Percentiles rank a stretch among this genome's conserved stretches.
These are phyloP conservation scores for Herpotrichia juniperi DNA, from an alignment of 2,329 filamentous ascomycete genomes.

Conservation along the genomic window DNA sequence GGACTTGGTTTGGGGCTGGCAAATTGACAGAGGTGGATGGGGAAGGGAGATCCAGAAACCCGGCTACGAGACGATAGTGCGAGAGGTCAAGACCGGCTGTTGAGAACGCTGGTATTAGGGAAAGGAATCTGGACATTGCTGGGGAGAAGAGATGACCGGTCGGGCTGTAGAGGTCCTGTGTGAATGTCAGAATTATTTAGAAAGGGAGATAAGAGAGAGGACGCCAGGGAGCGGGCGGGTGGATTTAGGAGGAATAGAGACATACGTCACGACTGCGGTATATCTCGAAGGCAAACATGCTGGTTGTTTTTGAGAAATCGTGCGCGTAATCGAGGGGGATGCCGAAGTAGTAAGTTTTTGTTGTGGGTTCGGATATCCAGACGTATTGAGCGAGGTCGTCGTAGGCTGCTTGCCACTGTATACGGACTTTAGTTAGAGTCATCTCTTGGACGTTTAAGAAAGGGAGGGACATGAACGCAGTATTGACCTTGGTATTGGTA, in stretches of 20 bases:
- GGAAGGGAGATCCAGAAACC: slow-evolving; percentile 34
- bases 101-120: slow-evolving; percentile 29
- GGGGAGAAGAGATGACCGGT: slow-evolving; percentile 34
- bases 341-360: slow-evolving; percentile 52
- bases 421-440: slow-evolving; percentile 4
- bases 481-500: not conserved
- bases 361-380: slow-evolving; percentile 41
- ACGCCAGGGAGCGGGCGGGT: not conserved
- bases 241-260: not conserved
- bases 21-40: slow-evolving; percentile 13
- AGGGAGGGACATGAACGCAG: not conserved
- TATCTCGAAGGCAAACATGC: slow-evolving; percentile 47
- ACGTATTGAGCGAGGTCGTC: slow-evolving; percentile 48
- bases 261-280: slow-evolving; percentile 32
- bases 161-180: slow-evolving; percentile 39
- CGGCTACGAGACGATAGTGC: slow-evolving; percentile 35
- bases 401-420: slow-evolving; percentile 50
- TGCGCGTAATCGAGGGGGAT: slow-evolving; percentile 45
- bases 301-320: slow-evolving; percentile 33
- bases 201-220: not conserved
- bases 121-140: slow-evolving; percentile 39
- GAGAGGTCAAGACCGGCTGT: slow-evolving; percentile 43
- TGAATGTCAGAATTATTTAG: not conserved
- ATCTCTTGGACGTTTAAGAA: not conserved
- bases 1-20: no score